These are phyloP conservation scores for Fusarium citri DNA, from an alignment of 2,329 filamentous ascomycete species.

Conservation along the genomic window DNA sequence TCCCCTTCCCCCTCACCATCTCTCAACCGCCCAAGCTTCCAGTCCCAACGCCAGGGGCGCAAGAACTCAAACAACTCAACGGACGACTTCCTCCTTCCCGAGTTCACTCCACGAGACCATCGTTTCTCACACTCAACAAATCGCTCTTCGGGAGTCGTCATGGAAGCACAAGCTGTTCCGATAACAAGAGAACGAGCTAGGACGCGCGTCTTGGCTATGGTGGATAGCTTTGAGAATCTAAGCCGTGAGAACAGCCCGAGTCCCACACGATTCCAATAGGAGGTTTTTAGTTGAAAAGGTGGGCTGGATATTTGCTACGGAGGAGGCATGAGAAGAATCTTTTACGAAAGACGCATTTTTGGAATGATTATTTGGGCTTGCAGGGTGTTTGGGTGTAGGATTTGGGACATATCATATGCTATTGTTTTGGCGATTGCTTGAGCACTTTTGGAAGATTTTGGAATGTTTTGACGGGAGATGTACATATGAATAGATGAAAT, in stretches of 20 bases:
- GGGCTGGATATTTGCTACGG: not conserved
- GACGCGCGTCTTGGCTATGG: conserved; percentile 65
- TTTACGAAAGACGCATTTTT: not conserved
- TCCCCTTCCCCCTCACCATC: conserved; percentile 31
- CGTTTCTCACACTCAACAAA: conserved; percentile 48
- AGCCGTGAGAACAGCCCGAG: conserved; percentile 60
- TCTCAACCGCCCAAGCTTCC: conserved; percentile 7
- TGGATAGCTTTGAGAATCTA: conserved; percentile 64
- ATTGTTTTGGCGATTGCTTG: conserved; percentile 2
- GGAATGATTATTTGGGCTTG: conserved; percentile 18
- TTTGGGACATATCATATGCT: conserved; percentile 14
- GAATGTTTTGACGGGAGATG: conserved; percentile 17
- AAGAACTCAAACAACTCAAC: conserved; percentile 30
- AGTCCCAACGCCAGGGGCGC: conserved; percentile 21
- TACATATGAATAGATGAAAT: conserved; percentile 12
- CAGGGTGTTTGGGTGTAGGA: conserved; percentile 37
- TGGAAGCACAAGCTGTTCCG: conserved; percentile 61
- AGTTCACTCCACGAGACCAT: conserved; percentile 37
- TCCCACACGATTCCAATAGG: conserved; percentile 43
- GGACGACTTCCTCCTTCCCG: conserved; percentile 36
- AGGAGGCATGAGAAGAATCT: not conserved
- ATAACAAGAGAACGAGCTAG: conserved; percentile 53
- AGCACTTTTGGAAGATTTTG: conserved; percentile 19
- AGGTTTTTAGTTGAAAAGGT: not conserved
- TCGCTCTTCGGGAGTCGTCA: conserved; percentile 51